phyloP scores from a whole-genome alignment of 202 grass and related monocot genomes.

The Musa balbisiana region DNA sequence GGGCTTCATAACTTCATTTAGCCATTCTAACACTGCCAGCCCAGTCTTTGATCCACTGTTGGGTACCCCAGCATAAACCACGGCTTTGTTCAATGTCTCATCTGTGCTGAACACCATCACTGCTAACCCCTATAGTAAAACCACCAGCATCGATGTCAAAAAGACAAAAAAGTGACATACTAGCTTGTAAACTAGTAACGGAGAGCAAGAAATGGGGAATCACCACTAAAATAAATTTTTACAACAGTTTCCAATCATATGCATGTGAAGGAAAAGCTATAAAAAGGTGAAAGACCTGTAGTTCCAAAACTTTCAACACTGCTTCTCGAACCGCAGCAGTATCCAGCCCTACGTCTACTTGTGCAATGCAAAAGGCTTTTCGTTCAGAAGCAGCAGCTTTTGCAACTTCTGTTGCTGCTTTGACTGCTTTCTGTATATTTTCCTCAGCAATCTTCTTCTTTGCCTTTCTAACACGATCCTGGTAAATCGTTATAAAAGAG shows the following conservation, averaged over 20 bases:
- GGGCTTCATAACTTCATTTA: slow-evolving; percentile 58
- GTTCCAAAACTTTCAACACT: slow-evolving; percentile 69
- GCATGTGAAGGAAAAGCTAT: neutral
- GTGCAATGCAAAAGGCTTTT: slow-evolving; percentile 55
- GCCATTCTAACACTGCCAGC: slow-evolving; percentile 78
- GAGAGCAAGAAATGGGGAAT: too few species aligned
- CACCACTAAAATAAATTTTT: neutral
- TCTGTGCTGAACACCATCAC: slow-evolving; percentile 92
- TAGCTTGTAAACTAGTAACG: too few species aligned
- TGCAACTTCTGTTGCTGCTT: slow-evolving; percentile 50
- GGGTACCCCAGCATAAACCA: slow-evolving; percentile 77
- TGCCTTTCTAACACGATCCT: slow-evolving; percentile 89
- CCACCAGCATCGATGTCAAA: too few species aligned
- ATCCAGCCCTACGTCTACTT: slow-evolving; percentile 74
- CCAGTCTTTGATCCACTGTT: slow-evolving; percentile 31
- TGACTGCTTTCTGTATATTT: slow-evolving; percentile 77
- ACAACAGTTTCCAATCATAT: neutral
- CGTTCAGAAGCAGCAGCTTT: slow-evolving; percentile 61
- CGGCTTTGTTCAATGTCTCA: slow-evolving; percentile 66
- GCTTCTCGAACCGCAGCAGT: slow-evolving; percentile 77
- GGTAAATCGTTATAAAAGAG: neutral
- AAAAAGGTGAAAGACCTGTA: slow-evolving; percentile 39
- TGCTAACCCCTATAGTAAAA: slow-evolving; percentile 50
- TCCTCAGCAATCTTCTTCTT: slow-evolving; percentile 89
- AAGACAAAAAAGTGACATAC: neutral